A percentile compares a stretch with the other conserved stretches of the same genome.
These are phyloP conservation scores for Taxillus chinensis DNA, from an alignment of 164 flowering plant species.

Conservation along the genomic window DNA sequence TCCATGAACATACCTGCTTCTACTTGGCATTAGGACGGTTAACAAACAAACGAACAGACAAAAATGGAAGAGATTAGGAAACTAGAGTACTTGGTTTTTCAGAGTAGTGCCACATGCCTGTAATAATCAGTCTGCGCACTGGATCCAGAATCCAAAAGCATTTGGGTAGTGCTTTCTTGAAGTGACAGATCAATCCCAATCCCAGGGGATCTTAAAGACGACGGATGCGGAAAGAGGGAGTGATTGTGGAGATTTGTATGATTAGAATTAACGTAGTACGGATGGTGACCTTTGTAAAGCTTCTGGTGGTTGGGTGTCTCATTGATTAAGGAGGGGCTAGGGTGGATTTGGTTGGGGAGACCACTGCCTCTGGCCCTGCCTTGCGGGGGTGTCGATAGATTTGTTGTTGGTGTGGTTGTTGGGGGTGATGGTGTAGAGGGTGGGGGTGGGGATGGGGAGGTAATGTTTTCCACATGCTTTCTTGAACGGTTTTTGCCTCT, in stretches of 20 bases:
- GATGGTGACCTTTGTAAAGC: constrained; percentile 7
- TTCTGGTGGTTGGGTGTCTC: constrained; percentile 10
- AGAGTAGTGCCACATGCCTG: constrained; percentile 31
- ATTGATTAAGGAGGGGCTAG: constrained; percentile 7
- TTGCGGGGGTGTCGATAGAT: not conserved
- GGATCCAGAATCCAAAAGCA: constrained; percentile 26
- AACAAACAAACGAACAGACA: not conserved
- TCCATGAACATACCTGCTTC: constrained; percentile 30
- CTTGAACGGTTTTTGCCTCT: constrained; percentile 95
- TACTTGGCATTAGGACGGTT: constrained; percentile 7
- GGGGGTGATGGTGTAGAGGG: constrained; percentile 3
- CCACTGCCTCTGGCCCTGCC: not conserved
- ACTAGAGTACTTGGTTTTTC: too few relatives aligned
- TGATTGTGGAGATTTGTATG: constrained; percentile 13
- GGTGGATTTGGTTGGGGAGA: constrained; percentile 10
- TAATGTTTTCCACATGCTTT: constrained; percentile 81
- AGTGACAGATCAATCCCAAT: constrained; percentile 17
- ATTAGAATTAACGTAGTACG: not conserved
- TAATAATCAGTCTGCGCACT: constrained; percentile 19
- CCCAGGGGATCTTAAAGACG: constrained; percentile 24
- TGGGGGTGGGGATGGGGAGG: constrained; percentile 11
- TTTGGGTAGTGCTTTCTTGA: constrained; percentile 22
- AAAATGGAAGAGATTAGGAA: not conserved
- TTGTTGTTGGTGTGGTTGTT: constrained; percentile 3
- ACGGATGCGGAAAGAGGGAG: constrained; percentile 13